A percentile compares a stretch with the other conserved stretches of the same genome.
Conservation (phyloP, 2,329 filamentous ascomycete genomes). For the Escovopsis sp. region DNA sequence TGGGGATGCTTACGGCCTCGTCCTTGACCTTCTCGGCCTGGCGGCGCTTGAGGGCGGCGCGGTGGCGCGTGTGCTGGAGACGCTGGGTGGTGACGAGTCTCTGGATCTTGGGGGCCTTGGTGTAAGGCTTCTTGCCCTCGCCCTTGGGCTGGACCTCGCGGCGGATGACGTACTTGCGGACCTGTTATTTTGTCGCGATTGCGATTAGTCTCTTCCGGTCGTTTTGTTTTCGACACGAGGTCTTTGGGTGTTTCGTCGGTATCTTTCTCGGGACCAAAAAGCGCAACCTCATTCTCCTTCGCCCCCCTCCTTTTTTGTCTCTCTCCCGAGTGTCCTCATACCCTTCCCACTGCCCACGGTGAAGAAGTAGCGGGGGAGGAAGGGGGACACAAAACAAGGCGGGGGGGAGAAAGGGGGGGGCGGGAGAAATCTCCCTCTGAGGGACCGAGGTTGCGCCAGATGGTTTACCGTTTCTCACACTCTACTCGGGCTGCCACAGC, state of each 20-base stretch:
- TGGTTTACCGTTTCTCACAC: slow-evolving; percentile 34
- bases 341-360: no score
- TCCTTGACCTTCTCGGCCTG: slow-evolving; percentile 96
- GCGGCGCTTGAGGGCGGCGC: slow-evolving; percentile 95
- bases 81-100: slow-evolving; percentile 98
- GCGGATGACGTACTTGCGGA: slow-evolving; percentile 99
- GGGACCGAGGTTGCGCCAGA: slow-evolving; percentile 5
- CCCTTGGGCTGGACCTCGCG: slow-evolving; percentile 94
- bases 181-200: slow-evolving; percentile 36
- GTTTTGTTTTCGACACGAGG: slow-evolving; percentile 3
- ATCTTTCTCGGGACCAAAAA: not conserved
- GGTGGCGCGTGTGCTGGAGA: slow-evolving; percentile 99
- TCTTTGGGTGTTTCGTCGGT: no score
- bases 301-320: no score
- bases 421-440: not conserved
- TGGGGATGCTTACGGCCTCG: slow-evolving; percentile 65
- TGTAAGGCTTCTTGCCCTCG: slow-evolving; percentile 96
- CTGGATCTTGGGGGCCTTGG: slow-evolving; percentile 99
- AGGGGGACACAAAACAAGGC: no score
- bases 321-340: no score
- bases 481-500: slow-evolving; percentile 37
- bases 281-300: no score
- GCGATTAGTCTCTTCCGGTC: slow-evolving; percentile 23
- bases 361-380: no score
- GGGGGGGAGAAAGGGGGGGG: no score